Percentiles rank a stretch among this genome's conserved stretches.
Evolutionary conservation across 2,329 filamentous ascomycete species (phyloP).

Genomic region (Myriosclerotinia duriaeana): DNA sequence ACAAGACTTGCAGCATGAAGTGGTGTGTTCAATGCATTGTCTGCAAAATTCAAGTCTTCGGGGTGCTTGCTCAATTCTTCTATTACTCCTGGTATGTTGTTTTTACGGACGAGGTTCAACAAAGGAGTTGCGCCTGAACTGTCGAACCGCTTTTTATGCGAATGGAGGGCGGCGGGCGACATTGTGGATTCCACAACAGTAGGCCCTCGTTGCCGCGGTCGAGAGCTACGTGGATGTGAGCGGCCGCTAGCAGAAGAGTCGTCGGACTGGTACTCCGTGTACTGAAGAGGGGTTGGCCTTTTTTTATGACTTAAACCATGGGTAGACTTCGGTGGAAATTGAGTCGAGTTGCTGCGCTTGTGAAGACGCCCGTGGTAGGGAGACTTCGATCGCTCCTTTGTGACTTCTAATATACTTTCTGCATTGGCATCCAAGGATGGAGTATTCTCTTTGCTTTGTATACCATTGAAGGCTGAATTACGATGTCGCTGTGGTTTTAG

Average conservation of each 20-base stretch:
- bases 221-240: slow-evolving; percentile 58
- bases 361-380: slow-evolving; percentile 57
- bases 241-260: slow-evolving; percentile 62
- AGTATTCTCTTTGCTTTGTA: slow-evolving; percentile 30
- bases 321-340: slow-evolving; percentile 55
- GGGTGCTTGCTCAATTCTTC: slow-evolving; percentile 69
- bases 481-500: slow-evolving; percentile 32
- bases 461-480: slow-evolving; percentile 34
- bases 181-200: slow-evolving; percentile 59
- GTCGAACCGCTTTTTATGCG: slow-evolving; percentile 84
- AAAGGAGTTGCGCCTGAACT: slow-evolving; percentile 88
- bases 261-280: slow-evolving; percentile 66
- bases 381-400: slow-evolving; percentile 52
- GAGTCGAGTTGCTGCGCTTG: slow-evolving; percentile 63
- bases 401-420: slow-evolving; percentile 22
- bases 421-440: slow-evolving; percentile 28
- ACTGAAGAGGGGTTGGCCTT: slow-evolving; percentile 60
- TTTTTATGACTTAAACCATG: slow-evolving; percentile 61
- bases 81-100: slow-evolving; percentile 77
- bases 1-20: slow-evolving; percentile 89
- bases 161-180: slow-evolving; percentile 66
- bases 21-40: slow-evolving; percentile 95
- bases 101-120: slow-evolving; percentile 80
- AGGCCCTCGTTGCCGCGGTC: slow-evolving; percentile 56
- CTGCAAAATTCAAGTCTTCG: slow-evolving; percentile 82